A percentile compares a stretch with the other conserved stretches of the same genome.
Conservation (phyloP, 2,329 filamentous ascomycete genomes). For the Geosmithia putterillii region DNA sequence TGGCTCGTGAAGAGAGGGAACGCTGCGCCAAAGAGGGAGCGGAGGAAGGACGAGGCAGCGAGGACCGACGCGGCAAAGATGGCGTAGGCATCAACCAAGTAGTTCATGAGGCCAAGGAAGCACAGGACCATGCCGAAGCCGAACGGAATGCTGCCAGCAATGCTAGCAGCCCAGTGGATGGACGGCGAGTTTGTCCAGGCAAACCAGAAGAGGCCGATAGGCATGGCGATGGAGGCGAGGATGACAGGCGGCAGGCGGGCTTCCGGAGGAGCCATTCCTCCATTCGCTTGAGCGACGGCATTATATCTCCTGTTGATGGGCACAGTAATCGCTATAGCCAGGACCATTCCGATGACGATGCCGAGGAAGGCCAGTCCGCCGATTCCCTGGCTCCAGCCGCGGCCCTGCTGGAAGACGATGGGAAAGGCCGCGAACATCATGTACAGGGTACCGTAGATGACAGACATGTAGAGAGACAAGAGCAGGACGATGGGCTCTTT, state of each 20-base stretch:
- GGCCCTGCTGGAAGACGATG: conserved; percentile 47
- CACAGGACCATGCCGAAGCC: conserved; percentile 48
- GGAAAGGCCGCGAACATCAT: conserved; percentile 42
- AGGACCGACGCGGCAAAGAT: conserved; percentile 68
- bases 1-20: conserved; percentile 61
- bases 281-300: conserved; percentile 27
- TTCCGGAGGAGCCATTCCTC: conserved; percentile 51
- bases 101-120: conserved; percentile 53
- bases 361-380: conserved; percentile 54
- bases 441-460: conserved; percentile 41
- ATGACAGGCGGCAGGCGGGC: conserved; percentile 48
- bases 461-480: conserved; percentile 51
- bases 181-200: conserved; percentile 48
- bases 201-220: conserved; percentile 52
- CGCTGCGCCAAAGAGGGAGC: conserved; percentile 58
- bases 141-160: conserved; percentile 30
- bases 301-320: conserved; percentile 46
- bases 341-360: conserved; percentile 49
- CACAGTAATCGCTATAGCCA: conserved; percentile 38
- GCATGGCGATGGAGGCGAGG: conserved; percentile 44
- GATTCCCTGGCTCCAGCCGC: conserved; percentile 46
- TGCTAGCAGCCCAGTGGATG: conserved; percentile 45
- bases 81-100: conserved; percentile 58
- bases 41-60: conserved; percentile 59
- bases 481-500: conserved; percentile 54